A percentile compares a stretch with the other conserved stretches of the same genome.
These are phyloP conservation scores for Diaporthe capsici DNA, from an alignment of 2,329 filamentous ascomycete genomes.

Conservation along the genomic window DNA sequence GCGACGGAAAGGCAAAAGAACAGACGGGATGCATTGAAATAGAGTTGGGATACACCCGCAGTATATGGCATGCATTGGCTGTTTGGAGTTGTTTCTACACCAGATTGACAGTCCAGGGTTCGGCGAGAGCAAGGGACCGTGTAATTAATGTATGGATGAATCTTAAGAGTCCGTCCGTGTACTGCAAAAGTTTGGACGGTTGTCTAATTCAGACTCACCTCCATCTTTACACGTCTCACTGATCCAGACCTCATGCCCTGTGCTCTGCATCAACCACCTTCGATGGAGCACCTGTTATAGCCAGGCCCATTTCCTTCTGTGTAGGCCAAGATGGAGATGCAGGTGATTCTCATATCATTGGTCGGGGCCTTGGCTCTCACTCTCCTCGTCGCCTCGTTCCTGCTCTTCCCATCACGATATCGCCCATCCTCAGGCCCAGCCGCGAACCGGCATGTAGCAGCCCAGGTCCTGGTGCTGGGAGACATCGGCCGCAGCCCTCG, in stretches of 20 bases:
- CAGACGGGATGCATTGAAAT: slow-evolving; percentile 21
- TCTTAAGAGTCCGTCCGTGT: slow-evolving; percentile 3
- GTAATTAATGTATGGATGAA: neutral
- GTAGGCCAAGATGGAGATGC: slow-evolving; percentile 8
- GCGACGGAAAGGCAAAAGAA: neutral
- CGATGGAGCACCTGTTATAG: slow-evolving; percentile 13
- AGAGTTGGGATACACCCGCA: neutral
- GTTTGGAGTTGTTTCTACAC: neutral
- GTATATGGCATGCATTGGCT: neutral
- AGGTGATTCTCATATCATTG: slow-evolving; percentile 23
- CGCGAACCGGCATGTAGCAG: slow-evolving; percentile 49
- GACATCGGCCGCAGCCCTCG: slow-evolving; percentile 96
- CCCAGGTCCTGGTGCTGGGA: slow-evolving; percentile 92
- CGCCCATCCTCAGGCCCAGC: slow-evolving; percentile 42
- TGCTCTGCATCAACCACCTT: neutral
- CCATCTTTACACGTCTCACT: slow-evolving; percentile 15
- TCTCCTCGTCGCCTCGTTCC: slow-evolving; percentile 35
- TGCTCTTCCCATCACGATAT: slow-evolving; percentile 53
- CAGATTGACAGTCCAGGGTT: neutral
- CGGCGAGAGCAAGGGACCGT: neutral
- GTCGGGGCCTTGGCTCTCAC: slow-evolving; percentile 25
- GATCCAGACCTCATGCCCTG: neutral
- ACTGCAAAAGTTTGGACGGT: slow-evolving; percentile 16
- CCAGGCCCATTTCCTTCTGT: neutral
- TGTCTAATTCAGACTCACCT: slow-evolving; percentile 4